Evolutionary conservation across 192 early-diverging fungal genomes (phyloP), one percentile per base, ranked within the genome.

Genomic region (Podila verticillata): DNA sequence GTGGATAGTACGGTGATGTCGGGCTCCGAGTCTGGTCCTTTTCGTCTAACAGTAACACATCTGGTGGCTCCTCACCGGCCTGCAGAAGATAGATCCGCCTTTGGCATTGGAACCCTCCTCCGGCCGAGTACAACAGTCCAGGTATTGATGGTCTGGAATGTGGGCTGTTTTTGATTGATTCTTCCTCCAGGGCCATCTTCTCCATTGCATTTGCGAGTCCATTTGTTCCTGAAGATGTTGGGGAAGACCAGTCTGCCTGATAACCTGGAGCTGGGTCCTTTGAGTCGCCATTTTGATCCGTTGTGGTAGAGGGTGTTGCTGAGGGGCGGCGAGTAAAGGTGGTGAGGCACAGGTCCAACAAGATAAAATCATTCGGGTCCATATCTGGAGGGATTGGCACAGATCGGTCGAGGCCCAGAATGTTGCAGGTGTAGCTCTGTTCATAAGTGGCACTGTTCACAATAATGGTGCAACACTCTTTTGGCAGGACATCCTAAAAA

Each of bases 51-150:
- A 68, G 31, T n/a, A n/a, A n/a, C 13, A 48, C 48, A 39, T 68
- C 70, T 28, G 77, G 77, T 31, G 70, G 77, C 34, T 72, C 77
- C 48, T 80, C 77, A 5, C 77, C 77, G 8, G 77, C 77, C 28
- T 80, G 77, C 12, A 80, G 13, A 6, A 80, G 59, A 31, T 68
- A 80, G 48, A 28, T 72, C 56, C 65, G 36, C 28, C 51, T 49
- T 34, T 75, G 73, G 0, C 47, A 34, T 28, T 63, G 35, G 28
- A 66, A 61, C 29, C 65, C 64, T 22, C 60, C 36, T 20, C 39
- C 39, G 3, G 65, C 32, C 7, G 73, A 68, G 49, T 75, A 60
- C 0, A 68, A 29, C 4, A 48, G 0, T 7, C 66, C 66, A 28
- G 66, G 73, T 32, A 60, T 51, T 1, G 73, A 75, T n/a, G 54